Evolutionary conservation across 352 stramenopile genomes (phyloP), one percentile per base, ranked within the genome.

Genomic region (Plasmopara viticola): DNA sequence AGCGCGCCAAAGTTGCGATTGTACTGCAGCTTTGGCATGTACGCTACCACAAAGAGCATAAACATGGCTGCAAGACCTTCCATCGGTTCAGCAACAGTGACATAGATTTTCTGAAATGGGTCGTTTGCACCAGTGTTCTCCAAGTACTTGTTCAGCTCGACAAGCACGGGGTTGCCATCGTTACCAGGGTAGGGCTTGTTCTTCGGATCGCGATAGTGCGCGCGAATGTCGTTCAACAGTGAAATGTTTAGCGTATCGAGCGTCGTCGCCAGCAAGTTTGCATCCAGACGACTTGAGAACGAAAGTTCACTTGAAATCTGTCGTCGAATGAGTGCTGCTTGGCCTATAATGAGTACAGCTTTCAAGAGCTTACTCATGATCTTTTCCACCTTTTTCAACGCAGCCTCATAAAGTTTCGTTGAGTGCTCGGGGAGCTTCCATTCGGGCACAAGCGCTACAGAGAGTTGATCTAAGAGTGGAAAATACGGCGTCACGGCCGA

Each of bases 21-120:
- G 63, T 96, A 97, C 58, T 92, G 68, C n/a, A 98, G 72, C 49
- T 97, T 97, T 20, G 85, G 88, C 70, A 97, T 90, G 60, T 97
- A 97, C 5, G 84, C 82, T 25, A 97, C 71, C 29, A 97, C 79
- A 59, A 97, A 97, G 8, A 98, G 73, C 68, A 97, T 87, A 31
- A 96, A 85, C 34, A 97, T 74, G 6, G 88, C 72, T 20, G 90
- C 79, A n/a, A 98, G 71, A 3, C 86, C 87, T 41, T 97, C 86
- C 13, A 97, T 62, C 30, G 92, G 89, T 31, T 79, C 79, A 30
- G 94, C 84, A n/a, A 95, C 87, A 5, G 80, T 95, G 59, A 97
- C 87, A 64, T 97, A 98, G 42, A 98, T 94, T 61, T 96, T 97
- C 57, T 95, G 74, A 60, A 97, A 87, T 33, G 92, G 92, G 60